Evolutionary conservation across 768 basidiomycete genomes (phyloP).

Genomic region (Calocybe cyanea): DNA sequence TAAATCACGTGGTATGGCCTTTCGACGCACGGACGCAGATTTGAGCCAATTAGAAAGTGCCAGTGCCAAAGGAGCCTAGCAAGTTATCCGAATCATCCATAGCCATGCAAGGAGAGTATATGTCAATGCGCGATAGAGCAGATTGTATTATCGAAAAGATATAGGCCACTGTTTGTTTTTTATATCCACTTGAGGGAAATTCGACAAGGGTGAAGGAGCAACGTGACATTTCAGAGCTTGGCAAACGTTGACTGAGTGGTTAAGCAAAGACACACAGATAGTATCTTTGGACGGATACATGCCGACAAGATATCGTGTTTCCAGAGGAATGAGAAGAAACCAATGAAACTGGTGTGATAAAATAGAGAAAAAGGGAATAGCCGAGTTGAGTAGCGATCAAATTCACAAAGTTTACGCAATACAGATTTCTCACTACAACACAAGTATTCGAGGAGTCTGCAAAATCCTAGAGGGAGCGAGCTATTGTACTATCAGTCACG

Average conservation of each 20-base stretch:
- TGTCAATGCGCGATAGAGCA: too few species aligned
- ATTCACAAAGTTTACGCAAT: slow-evolving; percentile 18
- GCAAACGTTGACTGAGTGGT: too few species aligned
- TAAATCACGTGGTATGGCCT: slow-evolving; percentile 23
- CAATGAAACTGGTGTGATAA: background rate
- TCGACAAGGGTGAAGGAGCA: too few species aligned
- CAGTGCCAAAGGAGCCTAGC: background rate
- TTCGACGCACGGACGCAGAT: slow-evolving; percentile 22
- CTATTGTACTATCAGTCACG: background rate
- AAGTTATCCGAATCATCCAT: background rate
- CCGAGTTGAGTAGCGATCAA: too few species aligned
- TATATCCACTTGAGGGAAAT: too few species aligned
- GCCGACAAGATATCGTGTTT: background rate
- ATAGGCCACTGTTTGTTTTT: too few species aligned
- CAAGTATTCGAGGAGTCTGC: too few species aligned
- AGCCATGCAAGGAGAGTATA: too few species aligned
- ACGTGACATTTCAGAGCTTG: too few species aligned
- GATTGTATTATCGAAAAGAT: too few species aligned
- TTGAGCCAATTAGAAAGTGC: slow-evolving; percentile 5
- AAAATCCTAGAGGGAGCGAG: too few species aligned
- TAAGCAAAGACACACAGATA: background rate
- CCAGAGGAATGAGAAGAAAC: background rate
- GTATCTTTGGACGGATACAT: background rate
- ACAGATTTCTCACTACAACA: slow-evolving; percentile 8
- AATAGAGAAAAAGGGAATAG: slow-evolving; percentile 4